Evolutionary conservation across 192 early-diverging fungal species (phyloP).

Genomic region (Mortierella hygrophila): DNA sequence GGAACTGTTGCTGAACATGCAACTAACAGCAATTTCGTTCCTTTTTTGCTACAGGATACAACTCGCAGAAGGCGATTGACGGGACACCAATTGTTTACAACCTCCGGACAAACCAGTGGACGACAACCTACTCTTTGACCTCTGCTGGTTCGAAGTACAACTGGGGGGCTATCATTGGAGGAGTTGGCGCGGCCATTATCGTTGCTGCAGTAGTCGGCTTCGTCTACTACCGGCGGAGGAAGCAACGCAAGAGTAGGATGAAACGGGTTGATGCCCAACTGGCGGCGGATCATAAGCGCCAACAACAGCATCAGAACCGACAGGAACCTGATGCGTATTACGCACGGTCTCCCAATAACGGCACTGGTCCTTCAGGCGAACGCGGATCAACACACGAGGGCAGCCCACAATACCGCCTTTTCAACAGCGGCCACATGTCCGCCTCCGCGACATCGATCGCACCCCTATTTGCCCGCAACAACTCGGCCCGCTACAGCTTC

Average conservation of each 20-base stretch:
- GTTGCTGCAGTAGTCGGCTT: background rate
- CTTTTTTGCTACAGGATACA: background rate
- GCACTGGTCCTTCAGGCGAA: background rate
- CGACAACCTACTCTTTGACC: background rate
- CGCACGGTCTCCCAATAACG: background rate
- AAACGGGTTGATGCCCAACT: background rate
- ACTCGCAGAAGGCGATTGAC: background rate
- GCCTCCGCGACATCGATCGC: background rate
- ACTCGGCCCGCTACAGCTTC: background rate
- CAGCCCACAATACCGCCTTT: background rate
- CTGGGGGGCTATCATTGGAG: background rate
- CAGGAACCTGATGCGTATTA: background rate
- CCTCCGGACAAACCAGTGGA: constrained; percentile 6
- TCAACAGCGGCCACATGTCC: background rate
- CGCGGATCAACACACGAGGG: background rate
- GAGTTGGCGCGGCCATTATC: background rate
- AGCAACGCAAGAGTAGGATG: background rate
- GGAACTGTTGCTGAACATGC: background rate
- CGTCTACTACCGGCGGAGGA: background rate
- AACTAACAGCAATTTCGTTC: background rate
- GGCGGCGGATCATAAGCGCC: background rate
- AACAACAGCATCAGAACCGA: background rate
- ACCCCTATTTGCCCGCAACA: background rate
- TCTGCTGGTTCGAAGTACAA: background rate
- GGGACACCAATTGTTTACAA: constrained; percentile 5